Percentiles rank a stretch among this genome's conserved stretches.
These are phyloP conservation scores for Trichoderma oligosporum DNA, from an alignment of 2,329 filamentous ascomycete species.

Conservation along the genomic window DNA sequence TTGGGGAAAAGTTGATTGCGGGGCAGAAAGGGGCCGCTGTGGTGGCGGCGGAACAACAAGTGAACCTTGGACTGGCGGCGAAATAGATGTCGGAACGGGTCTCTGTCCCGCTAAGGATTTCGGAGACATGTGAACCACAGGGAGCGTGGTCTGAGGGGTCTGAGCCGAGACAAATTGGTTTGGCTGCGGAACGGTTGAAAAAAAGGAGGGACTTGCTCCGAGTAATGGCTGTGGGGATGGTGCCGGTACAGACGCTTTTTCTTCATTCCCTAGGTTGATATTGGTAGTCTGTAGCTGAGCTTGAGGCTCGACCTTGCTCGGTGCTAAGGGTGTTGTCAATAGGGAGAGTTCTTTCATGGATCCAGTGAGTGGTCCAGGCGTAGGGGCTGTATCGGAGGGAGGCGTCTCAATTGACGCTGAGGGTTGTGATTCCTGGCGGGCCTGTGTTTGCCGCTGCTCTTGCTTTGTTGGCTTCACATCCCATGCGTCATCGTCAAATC, in stretches of 20 bases:
- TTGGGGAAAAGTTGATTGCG: slow-evolving; percentile 67
- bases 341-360: slow-evolving; percentile 60
- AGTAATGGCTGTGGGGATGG: slow-evolving; percentile 43
- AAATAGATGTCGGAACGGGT: slow-evolving; percentile 60
- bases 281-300: background rate
- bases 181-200: slow-evolving; percentile 36
- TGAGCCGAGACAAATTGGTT: slow-evolving; percentile 5
- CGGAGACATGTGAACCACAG: slow-evolving; percentile 23
- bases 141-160: background rate
- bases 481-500: slow-evolving; percentile 97
- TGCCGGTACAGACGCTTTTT: background rate
- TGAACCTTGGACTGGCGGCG: slow-evolving; percentile 52
- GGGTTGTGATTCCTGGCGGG: slow-evolving; percentile 24
- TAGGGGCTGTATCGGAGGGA: background rate
- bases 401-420: slow-evolving; percentile 21
- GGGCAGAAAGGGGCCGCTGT: slow-evolving; percentile 78
- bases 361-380: slow-evolving; percentile 38
- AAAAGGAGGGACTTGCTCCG: slow-evolving; percentile 58
- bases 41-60: slow-evolving; percentile 73
- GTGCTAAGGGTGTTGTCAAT: slow-evolving; percentile 50
- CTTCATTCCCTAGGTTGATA: background rate
- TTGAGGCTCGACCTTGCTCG: slow-evolving; percentile 38
- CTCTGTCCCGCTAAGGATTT: slow-evolving; percentile 54
- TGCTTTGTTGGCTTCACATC: slow-evolving; percentile 81
- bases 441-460: slow-evolving; percentile 29